Percentiles rank a stretch among this genome's conserved stretches.
Conservation (phyloP, 192 early-diverging fungal genomes). For the Piromyces sp. region DNA sequence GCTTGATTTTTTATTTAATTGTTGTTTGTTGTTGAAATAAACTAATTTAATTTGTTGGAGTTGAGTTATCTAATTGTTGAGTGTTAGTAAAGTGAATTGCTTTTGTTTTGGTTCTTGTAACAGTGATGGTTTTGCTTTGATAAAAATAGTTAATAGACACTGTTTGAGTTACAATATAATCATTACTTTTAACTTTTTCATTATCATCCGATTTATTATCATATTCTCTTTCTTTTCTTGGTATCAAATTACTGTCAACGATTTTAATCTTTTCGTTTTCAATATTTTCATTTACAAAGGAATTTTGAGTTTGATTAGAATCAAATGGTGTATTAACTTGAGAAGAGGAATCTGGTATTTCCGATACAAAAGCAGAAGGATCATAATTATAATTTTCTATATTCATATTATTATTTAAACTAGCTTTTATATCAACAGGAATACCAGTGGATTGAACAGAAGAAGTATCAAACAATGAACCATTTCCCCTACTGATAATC, state of each 20-base stretch:
- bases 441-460: not conserved
- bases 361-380: no score
- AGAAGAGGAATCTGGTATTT: no score
- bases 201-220: not conserved
- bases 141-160: not conserved
- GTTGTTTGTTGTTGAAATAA: no score
- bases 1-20: no score
- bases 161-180: not conserved
- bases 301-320: no score
- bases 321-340: no score
- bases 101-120: not conserved
- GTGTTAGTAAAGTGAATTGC: not conserved
- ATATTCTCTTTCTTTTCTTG: not conserved
- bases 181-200: not conserved
- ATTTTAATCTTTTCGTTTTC: no score
- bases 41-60: not conserved
- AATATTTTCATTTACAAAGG: no score
- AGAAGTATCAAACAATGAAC: not conserved
- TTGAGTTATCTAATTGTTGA: not conserved
- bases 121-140: not conserved
- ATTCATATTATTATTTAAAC: not conserved
- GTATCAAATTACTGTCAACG: not conserved
- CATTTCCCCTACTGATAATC: not conserved
- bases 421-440: not conserved
- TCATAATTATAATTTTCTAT: no score